Base-by-base conservation (phyloP, 1,284 basidiomycete species). In the Marasmius fiardii region DNA sequence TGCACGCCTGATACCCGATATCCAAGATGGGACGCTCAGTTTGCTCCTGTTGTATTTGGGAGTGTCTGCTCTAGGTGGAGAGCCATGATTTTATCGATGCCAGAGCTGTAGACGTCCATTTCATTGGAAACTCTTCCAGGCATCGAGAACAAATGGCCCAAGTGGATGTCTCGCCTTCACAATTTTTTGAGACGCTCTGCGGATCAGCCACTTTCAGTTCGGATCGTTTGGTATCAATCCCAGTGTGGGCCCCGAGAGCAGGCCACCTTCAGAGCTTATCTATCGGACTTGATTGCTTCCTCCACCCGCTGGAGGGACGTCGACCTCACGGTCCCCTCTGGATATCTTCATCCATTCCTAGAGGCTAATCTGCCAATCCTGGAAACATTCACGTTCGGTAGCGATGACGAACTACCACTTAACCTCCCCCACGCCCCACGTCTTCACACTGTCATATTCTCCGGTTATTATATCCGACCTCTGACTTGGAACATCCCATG, bases 21-120 rank as follows among this genome's bases (percentile, higher is more conserved):
- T 35, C 58, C 65, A 24, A 45, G 49, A 10, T 64, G 65, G 31
- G 50, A 61, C 37, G 52, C 61, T 3, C 52, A 53, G 3, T 24
- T 55, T 10, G 58, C 65, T 2, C 67, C 65, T 12, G 52, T 64
- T 10, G 59, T 67, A 7, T 57, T 68, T n/a, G 63, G 62, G 21
- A 65, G 64, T 26, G 60, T 70, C 3, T 70, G 63, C 52, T 61
- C 57, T 12, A 28, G 52, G 18, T 70, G 68, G 68, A 63, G 67
- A 48, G 58, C 52, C 14, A 49, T 67, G 18, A 66, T 63, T 8
- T 55, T 60, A 20, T 51, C 54, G 28, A 67, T 67, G 4, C 64
- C 65, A 11, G 58, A 60, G 24, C 60, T 70, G 14, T 70, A 65
- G 67, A 59, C 59, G 18, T 57, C 63, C 2, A 54, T 67, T 28